A percentile compares a stretch with the other conserved stretches of the same genome.
Evolutionary conservation across 177 flowering plant species (phyloP).

Genomic region (Vitis hybrid): DNA sequence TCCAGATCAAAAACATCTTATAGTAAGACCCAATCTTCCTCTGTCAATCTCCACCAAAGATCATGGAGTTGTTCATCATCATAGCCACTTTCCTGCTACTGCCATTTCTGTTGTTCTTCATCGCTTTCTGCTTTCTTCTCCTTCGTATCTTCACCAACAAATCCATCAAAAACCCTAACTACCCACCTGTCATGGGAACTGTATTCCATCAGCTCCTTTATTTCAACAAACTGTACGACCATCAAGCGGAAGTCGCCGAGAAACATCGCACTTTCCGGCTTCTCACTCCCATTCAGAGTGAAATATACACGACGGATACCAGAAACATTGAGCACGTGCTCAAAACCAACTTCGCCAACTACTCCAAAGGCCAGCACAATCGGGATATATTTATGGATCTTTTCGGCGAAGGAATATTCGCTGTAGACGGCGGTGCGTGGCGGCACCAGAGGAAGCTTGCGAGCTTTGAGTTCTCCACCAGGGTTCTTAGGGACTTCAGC

Average conservation of each 20-base stretch:
- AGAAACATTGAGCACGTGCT: conserved; percentile 55
- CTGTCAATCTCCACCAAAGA: not conserved
- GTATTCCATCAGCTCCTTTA: conserved; percentile 50
- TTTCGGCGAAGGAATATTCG: conserved; percentile 72
- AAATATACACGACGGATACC: conserved; percentile 44
- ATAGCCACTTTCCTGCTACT: conserved; percentile 12
- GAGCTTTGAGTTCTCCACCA: conserved; percentile 68
- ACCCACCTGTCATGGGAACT: conserved; percentile 62
- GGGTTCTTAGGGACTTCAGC: conserved; percentile 66
- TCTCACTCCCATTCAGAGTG: conserved; percentile 38
- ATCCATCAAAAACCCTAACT: conserved; percentile 35
- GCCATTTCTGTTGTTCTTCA: conserved; percentile 14
- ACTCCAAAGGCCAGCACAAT: conserved; percentile 41
- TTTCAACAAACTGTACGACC: conserved; percentile 49
- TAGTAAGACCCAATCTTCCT: not conserved
- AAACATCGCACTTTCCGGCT: conserved; percentile 50
- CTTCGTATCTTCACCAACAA: conserved; percentile 42
- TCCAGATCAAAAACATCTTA: not conserved
- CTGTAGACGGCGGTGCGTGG: conserved; percentile 73
- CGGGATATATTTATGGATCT: conserved; percentile 41
- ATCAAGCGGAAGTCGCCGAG: conserved; percentile 36
- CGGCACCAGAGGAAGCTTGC: conserved; percentile 68
- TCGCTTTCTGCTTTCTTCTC: conserved; percentile 16
- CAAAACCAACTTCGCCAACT: conserved; percentile 47
- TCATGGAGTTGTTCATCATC: conserved; percentile 30